Percentiles rank a stretch among this genome's conserved stretches.
These are phyloP conservation scores for Dryas integrifolia DNA, from an alignment of 331 rosid genomes.

Conservation along the genomic window DNA sequence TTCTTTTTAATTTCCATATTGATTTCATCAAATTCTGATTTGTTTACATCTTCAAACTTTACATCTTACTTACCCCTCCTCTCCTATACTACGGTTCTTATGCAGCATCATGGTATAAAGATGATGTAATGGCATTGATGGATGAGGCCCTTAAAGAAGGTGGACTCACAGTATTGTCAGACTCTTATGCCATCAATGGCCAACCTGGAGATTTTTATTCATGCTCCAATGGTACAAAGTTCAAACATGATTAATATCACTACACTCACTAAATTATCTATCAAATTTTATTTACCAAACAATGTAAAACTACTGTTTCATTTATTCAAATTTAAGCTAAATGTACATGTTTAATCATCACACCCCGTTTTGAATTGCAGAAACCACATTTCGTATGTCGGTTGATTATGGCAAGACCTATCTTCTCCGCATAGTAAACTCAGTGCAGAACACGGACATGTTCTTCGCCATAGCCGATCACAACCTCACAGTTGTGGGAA, in stretches of 20 bases:
- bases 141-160: conserved; percentile 21
- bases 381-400: conserved; percentile 3
- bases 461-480: conserved; percentile 26
- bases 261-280: too few relatives aligned
- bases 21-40: too few relatives aligned
- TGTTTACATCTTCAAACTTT: not conserved
- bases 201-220: conserved; percentile 13
- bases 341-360: too few relatives aligned
- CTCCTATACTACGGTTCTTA: not conserved
- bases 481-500: conserved; percentile 15
- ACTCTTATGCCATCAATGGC: conserved; percentile 14
- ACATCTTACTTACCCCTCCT: not conserved
- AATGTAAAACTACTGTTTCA: too few relatives aligned
- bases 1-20: too few relatives aligned
- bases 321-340: too few relatives aligned
- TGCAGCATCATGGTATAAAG: conserved; percentile 23
- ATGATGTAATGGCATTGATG: conserved; percentile 18
- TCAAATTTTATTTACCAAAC: too few relatives aligned
- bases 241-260: too few relatives aligned
- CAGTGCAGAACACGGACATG: conserved; percentile 22
- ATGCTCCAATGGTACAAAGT: conserved; percentile 10
- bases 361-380: not conserved
- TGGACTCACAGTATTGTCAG: conserved; percentile 7
- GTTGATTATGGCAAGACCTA: conserved; percentile 21
- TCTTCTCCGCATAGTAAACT: conserved; percentile 17